Percentiles rank a stretch among this genome's conserved stretches.
Conservation (phyloP, 2,329 filamentous ascomycete genomes). For the Diaporthe citrichinensis region DNA sequence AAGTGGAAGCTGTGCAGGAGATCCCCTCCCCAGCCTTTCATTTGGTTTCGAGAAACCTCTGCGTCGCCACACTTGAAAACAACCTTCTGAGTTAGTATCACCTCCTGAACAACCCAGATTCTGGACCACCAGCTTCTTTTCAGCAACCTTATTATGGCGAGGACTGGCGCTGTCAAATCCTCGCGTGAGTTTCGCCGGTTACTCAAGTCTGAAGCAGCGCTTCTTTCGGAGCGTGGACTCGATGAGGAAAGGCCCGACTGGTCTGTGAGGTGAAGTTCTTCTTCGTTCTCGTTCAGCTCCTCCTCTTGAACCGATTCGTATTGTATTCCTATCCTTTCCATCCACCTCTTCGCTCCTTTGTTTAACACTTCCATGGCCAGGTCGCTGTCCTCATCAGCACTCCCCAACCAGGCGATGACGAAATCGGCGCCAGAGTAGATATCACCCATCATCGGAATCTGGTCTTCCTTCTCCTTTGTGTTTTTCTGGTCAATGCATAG, state of each 20-base stretch:
- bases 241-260: too few species aligned
- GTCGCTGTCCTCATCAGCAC: neutral
- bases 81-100: neutral
- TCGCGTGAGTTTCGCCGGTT: too few species aligned
- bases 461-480: neutral
- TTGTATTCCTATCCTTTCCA: too few species aligned
- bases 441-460: conserved; percentile 19
- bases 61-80: neutral
- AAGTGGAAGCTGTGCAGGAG: too few species aligned
- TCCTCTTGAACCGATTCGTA: neutral
- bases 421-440: conserved; percentile 1
- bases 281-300: too few species aligned
- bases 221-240: too few species aligned
- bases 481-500: conserved; percentile 4
- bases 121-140: neutral
- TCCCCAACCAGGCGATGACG: conserved; percentile 11
- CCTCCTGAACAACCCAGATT: neutral
- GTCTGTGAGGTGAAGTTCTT: too few species aligned
- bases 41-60: neutral
- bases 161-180: too few species aligned
- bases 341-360: too few species aligned
- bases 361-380: neutral
- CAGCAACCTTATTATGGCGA: neutral
- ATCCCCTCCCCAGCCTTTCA: neutral
- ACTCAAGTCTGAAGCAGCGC: too few species aligned